Evolutionary conservation across 1,284 basidiomycete genomes (phyloP), one percentile per base, ranked within the genome.

Genomic region (Fistulina hepatica): DNA sequence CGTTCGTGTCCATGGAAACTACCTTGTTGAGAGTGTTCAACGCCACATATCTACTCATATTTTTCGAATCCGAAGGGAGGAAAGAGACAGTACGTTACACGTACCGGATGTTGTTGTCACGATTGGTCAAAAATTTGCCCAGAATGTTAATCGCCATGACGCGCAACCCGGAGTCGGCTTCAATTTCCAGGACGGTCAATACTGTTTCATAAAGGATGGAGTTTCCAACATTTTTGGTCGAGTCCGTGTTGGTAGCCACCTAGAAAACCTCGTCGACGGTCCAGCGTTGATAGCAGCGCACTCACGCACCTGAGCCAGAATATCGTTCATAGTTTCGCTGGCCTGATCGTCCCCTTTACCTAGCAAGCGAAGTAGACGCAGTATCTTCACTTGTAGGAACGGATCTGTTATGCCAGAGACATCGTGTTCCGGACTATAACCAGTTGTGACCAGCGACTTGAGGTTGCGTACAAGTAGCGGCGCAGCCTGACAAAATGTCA

Each of bases 141-240:
- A 99, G 72, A 42, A 98, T 97, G 57, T 99, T 99, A 64, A 99
- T 99, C 1, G 95, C 95, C 95, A 99, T 97, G 37, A 98, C 94
- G 5, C 95, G 79, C 26, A 98, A 63, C 16, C 92, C 91, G 41
- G 78, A 85, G 57, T 99, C 95, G 6, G 95, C 94, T 54, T 97
- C 92, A 44, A 98, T 98, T 50, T 98, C 94, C 34, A 99, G 71
- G n/a, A 98, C 86, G 6, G 93, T 92, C 46, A 97, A 69, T 2
- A 98, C 95, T 0, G 94, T 94, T 63, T 99, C 95, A 58, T 99
- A 99, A 23, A 99, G 64, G 45, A 99, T 98, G 5, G 92, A 81
- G 60, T 98, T 98, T 42, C 95, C 95, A 47, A 98, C 95, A 52
- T 97, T 99, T 66, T 98, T 98, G 23, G 86, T 82, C 4, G 88